These are phyloP conservation scores for Blastomyces parvus DNA, from an alignment of 2,329 filamentous ascomycete species.

Conservation along the genomic window DNA sequence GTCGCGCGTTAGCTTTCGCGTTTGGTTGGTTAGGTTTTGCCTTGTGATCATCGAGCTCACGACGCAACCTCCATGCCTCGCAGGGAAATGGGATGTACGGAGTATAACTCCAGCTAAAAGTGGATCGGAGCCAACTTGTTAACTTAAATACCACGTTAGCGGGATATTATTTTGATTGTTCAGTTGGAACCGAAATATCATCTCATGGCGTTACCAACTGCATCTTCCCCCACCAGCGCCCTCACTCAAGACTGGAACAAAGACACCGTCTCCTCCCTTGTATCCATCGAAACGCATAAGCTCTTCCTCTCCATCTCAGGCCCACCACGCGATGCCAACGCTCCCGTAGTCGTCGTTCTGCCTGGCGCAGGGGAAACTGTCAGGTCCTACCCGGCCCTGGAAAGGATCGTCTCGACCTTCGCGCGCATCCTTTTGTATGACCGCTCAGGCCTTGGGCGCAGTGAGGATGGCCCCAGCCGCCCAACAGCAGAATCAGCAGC, in stretches of 20 bases:
- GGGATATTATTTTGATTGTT: background rate
- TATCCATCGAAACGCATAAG: constrained; percentile 27
- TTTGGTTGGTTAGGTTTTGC: too few relatives aligned
- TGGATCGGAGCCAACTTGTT: background rate
- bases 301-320: constrained; percentile 26
- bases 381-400: constrained; percentile 26
- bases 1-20: too few relatives aligned
- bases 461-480: constrained; percentile 19
- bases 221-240: background rate
- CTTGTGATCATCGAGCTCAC: too few relatives aligned
- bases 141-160: background rate
- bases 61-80: too few relatives aligned
- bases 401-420: constrained; percentile 23
- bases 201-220: background rate
- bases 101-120: background rate
- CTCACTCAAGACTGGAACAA: constrained; percentile 3
- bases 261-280: constrained; percentile 14
- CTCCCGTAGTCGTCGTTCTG: constrained; percentile 28
- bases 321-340: constrained; percentile 17
- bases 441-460: constrained; percentile 31
- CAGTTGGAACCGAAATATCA: background rate
- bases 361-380: constrained; percentile 30
- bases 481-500: constrained; percentile 23
- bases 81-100: too few relatives aligned
- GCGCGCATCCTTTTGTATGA: constrained; percentile 29